Base-by-base conservation (phyloP, 176 grass and related monocot genomes). In the Oryza nivara region DNA sequence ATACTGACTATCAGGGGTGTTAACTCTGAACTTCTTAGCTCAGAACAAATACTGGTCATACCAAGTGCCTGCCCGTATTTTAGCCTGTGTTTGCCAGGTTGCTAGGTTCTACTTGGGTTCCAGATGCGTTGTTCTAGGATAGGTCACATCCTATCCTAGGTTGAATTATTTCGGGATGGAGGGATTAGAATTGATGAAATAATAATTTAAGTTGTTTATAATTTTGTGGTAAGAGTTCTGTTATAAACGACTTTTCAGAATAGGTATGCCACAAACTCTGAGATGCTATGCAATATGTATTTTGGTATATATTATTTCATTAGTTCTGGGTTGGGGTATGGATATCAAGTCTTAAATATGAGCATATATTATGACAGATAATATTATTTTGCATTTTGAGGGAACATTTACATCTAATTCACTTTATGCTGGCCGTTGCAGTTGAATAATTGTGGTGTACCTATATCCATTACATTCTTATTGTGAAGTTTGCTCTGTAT, bases 311-410 rank as follows among this genome's bases (percentile, higher is more conserved):
- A 16, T 44, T 84, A 54, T 34, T 48, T 11, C 44, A 32, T 81
- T 71, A 20, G 15, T 52, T 58, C 67, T 80, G 43, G 45, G 66
- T 22, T 81, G 65, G 44, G 20, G 41, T 54, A 47, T 43, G 61
- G 23, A 83, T 82, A 65, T 70, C 20, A 70, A 69, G 11, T 80
- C 10, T 75, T 66, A 75, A 84, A 68, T 48, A 54, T 68, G 86
- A 63, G 20, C 17, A 67, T 80, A 41, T n/a, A 65, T 68, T 71
- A 41, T 69, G 82, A 4, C 2, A 46, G 61, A 46, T 40, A 60
- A 60, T 35, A 35, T 77, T 77, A 58, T 72, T 45, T 2, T 77
- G 9, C 32, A 83, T 48, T 66, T 83, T 23, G 12, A 73, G 7
- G 7, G 26, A 74, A 73, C 46, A 23, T 16, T 51, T 13, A 32